These are phyloP conservation scores for Xerophyta viscosa DNA, from an alignment of 106 monocot genomes.

Conservation along the genomic window DNA sequence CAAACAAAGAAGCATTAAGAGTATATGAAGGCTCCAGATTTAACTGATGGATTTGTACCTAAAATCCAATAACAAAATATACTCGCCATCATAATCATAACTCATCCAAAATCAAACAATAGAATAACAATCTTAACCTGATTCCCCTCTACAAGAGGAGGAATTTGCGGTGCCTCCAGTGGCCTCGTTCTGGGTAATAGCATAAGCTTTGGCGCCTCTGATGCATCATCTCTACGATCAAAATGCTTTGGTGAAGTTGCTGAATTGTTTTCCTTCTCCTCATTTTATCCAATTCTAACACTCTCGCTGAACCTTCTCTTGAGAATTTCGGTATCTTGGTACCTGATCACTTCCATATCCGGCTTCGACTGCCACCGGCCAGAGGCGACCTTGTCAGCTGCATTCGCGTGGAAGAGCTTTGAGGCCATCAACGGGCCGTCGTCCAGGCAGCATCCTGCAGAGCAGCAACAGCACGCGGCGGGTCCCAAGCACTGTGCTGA, in stretches of 20 bases:
- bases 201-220: conserved; percentile 49
- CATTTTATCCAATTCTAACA: conserved; percentile 8
- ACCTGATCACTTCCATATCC: conserved; percentile 25
- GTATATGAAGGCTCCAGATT: conserved; percentile 1
- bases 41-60: conserved; percentile 19
- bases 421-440: conserved; percentile 23
- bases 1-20: conserved; percentile 15
- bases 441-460: too few species aligned
- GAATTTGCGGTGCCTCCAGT: conserved; percentile 21
- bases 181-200: conserved; percentile 43
- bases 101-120: too few species aligned
- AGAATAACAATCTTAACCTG: too few species aligned
- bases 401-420: conserved; percentile 75
- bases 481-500: not conserved
- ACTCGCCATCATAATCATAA: conserved; percentile 3
- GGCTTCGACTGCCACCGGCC: conserved; percentile 71
- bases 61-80: too few species aligned
- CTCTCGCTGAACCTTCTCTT: conserved; percentile 10
- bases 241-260: conserved; percentile 7
- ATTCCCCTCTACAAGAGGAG: too few species aligned
- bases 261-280: conserved; percentile 6
- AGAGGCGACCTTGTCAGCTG: conserved; percentile 76
- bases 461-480: too few species aligned
- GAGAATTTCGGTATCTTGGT: conserved; percentile 6
- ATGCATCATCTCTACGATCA: conserved; percentile 13